A percentile compares a stretch with the other conserved stretches of the same genome.
Evolutionary conservation across 352 stramenopile species (phyloP).

Genomic region (Phytopythium delawarense): DNA sequence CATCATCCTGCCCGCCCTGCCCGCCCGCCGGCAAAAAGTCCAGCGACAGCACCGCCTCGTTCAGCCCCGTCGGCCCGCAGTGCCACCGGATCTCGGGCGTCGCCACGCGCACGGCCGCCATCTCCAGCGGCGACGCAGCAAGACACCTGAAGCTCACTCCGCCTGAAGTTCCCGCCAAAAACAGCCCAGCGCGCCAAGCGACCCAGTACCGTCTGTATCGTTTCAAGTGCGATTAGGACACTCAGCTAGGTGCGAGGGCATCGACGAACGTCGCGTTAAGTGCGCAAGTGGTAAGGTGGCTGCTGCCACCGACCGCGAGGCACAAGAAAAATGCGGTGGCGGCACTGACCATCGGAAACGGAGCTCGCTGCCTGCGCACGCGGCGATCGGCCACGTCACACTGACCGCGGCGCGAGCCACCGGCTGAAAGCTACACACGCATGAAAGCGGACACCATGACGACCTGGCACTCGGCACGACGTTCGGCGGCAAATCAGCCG

Average conservation of each 20-base stretch:
- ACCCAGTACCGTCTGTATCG: not conserved
- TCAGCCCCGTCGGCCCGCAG: conserved; percentile 82
- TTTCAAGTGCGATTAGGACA: not conserved
- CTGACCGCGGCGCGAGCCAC: not conserved
- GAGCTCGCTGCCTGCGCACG: not conserved
- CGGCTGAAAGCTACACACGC: not conserved
- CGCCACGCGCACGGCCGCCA: conserved; percentile 39
- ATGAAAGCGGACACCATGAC: not conserved
- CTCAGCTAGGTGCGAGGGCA: not conserved
- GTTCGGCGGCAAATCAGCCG: not conserved
- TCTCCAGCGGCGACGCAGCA: not conserved
- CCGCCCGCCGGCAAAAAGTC: conserved; percentile 50
- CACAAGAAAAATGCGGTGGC: conserved; percentile 5
- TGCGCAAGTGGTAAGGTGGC: not conserved
- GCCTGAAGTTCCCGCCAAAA: conserved; percentile 4
- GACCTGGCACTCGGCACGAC: not conserved
- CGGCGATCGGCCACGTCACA: conserved; percentile 3
- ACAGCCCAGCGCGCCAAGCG: not conserved
- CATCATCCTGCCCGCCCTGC: not conserved
- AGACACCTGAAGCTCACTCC: too few relatives aligned
- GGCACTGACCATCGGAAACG: conserved; percentile 5
- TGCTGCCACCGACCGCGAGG: conserved; percentile 2
- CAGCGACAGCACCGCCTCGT: conserved; percentile 82
- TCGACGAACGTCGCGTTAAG: not conserved
- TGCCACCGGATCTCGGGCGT: conserved; percentile 87